Base-by-base conservation (phyloP, 2,329 filamentous ascomycete species). In the Clonostachys byssicola region DNA sequence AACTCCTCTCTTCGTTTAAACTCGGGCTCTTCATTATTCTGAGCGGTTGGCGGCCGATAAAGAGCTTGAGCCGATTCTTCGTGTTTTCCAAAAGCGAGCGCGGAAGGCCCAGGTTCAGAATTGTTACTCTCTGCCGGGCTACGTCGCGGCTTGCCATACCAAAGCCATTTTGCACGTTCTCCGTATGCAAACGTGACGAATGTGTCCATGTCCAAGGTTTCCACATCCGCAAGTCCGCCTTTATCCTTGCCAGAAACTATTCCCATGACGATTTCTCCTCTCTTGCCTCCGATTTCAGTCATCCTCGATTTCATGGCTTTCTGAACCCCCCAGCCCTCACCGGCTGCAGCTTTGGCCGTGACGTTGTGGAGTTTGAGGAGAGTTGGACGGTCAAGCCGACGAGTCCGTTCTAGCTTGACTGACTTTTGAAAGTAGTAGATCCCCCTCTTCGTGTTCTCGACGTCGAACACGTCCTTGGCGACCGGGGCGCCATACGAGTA, bases 291-390 rank as follows among this genome's bases (percentile, higher is more conserved):
- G 38, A 99, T 82, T 65, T 96, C 94, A 16, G 88, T 91, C 42
- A 97, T 88, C 0, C 92, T 96, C 4, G 90, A 95, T 63, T 97
- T 97, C 58, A 99, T 90, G 16, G 92, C 92, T 59, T 89, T 86
- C 44, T 91, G 89, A n/a, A 95, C 89, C 14, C 86, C 88, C 89
- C 92, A 96, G 4, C 87, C 88, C 60, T 96, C 91, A 34, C 89
- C 91, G 44, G 86, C 88, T 3, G 91, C 92, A 34, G 90, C 91
- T 63, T 96, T 97, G 38, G 89, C 89, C 12, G 92, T 96, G n/a
- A 77, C 81, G 43, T 80, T 82, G 57, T 95, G 92, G 41, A 99
- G 74, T 47, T 81, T 83, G 47, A 92, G 83, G 35, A 97, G 71
- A 1, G 92, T 97, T 58, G 86, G 83, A 33, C 89, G 81, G 65